A percentile compares a stretch with the other conserved stretches of the same genome.
These are phyloP conservation scores for Pythium angustatum DNA, from an alignment of 352 stramenopile species.

Conservation along the genomic window DNA sequence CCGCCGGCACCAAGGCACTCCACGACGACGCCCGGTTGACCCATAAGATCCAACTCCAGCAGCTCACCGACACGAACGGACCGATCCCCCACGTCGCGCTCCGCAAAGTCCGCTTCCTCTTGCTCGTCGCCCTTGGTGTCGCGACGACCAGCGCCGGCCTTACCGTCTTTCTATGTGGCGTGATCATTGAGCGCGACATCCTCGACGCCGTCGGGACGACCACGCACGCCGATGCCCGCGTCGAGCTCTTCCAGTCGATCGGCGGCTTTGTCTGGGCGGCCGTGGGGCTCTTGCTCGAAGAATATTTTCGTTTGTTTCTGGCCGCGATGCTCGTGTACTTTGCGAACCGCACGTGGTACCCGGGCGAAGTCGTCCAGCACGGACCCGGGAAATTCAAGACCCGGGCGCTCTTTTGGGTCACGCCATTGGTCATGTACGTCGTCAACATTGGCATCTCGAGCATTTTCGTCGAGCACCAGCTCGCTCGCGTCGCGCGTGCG, in stretches of 20 bases:
- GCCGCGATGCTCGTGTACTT: slow-evolving; percentile 43
- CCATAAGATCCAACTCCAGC: not conserved
- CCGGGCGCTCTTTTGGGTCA: slow-evolving; percentile 34
- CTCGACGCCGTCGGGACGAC: slow-evolving; percentile 36
- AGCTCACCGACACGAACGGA: not conserved
- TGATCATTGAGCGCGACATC: slow-evolving; percentile 36
- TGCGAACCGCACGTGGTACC: slow-evolving; percentile 37
- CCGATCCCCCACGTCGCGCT: not conserved
- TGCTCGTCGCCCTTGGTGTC: slow-evolving; percentile 3
- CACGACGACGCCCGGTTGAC: not conserved
- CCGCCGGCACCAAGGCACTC: not conserved
- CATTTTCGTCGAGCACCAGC: slow-evolving; percentile 41
- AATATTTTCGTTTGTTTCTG: slow-evolving; percentile 40
- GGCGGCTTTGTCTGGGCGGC: slow-evolving; percentile 39
- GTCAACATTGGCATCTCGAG: slow-evolving; percentile 42
- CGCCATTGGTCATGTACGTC: slow-evolving; percentile 38
- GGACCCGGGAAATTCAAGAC: slow-evolving; percentile 34
- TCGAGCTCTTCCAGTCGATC: slow-evolving; percentile 40
- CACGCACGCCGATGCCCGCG: slow-evolving; percentile 31
- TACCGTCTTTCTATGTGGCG: slow-evolving; percentile 29
- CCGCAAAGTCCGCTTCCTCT: not conserved
- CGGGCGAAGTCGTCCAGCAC: slow-evolving; percentile 24
- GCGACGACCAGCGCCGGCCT: slow-evolving; percentile 24
- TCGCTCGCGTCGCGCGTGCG: slow-evolving; percentile 32
- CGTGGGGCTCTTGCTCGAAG: slow-evolving; percentile 32